Evolutionary conservation across 306 rosid genomes (phyloP).

Genomic region (Fragaria vesca): DNA sequence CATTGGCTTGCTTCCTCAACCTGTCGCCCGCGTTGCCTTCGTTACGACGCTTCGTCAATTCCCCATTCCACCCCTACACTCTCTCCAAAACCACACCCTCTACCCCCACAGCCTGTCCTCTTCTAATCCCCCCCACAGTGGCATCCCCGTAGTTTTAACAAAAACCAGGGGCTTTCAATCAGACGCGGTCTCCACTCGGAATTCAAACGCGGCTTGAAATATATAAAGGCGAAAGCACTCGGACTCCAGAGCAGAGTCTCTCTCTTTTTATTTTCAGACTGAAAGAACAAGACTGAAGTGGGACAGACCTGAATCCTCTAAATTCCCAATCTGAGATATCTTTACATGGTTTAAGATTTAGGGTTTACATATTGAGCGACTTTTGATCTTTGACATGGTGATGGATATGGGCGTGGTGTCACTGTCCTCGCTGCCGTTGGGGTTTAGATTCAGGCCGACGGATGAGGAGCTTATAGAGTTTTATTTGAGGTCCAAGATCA

Average conservation of each 20-base stretch:
- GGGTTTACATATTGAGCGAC: not conserved
- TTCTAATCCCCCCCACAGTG: not conserved
- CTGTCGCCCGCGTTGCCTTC: not conserved
- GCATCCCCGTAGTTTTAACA: slow-evolving; percentile 17
- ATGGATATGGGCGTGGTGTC: slow-evolving; percentile 44
- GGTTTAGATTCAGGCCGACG: slow-evolving; percentile 85
- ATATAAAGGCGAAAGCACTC: not conserved
- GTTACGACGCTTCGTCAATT: not conserved
- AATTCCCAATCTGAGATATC: not conserved
- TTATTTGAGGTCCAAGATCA: slow-evolving; percentile 77
- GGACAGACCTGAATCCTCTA: not conserved
- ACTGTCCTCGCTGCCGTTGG: slow-evolving; percentile 62
- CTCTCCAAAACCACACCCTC: not conserved
- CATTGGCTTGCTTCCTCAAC: slow-evolving; percentile 29
- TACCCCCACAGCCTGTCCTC: not conserved
- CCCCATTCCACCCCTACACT: slow-evolving; percentile 18
- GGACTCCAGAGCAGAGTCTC: not conserved
- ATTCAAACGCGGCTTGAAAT: slow-evolving; percentile 36
- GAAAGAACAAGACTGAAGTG: not conserved
- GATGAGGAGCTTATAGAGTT: slow-evolving; percentile 80
- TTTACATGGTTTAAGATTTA: not conserved
- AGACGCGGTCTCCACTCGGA: slow-evolving; percentile 42
- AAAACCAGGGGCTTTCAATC: not conserved
- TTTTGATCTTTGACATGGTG: not conserved
- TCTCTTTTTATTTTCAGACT: not conserved